Evolutionary conservation across 2,329 filamentous ascomycete genomes (phyloP).

Genomic region (Penicillium sp.): DNA sequence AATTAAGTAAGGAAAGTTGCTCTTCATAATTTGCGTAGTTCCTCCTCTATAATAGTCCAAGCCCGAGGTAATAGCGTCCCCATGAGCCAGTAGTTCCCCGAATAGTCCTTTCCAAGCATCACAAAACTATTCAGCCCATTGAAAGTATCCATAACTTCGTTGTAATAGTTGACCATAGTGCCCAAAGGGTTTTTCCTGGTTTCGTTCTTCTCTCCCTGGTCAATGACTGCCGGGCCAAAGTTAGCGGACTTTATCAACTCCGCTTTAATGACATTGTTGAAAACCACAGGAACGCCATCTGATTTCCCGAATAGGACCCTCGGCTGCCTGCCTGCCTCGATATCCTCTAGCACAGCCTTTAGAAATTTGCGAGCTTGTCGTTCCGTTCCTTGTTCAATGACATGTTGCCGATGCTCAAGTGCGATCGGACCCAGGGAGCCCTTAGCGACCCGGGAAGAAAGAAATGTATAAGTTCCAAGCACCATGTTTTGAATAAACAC

Average conservation of each 20-base stretch:
- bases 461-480: constrained; percentile 7
- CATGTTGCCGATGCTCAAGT: constrained; percentile 1
- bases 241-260: constrained; percentile 8
- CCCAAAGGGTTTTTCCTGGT: constrained; percentile 8
- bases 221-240: constrained; percentile 7
- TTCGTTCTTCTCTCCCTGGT: constrained; percentile 3
- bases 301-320: constrained; percentile 6
- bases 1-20: no score
- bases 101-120: constrained; percentile 12
- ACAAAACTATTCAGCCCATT: constrained; percentile 6
- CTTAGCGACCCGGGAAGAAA: constrained; percentile 1
- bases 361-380: constrained; percentile 5
- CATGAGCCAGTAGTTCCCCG: constrained; percentile 11
- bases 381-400: constrained; percentile 4
- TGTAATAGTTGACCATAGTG: constrained; percentile 11
- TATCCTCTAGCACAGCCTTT: constrained; percentile 1
- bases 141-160: constrained; percentile 6
- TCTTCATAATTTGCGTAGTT: neutral
- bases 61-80: constrained; percentile 7
- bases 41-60: constrained; percentile 10
- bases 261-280: constrained; percentile 13
- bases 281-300: neutral
- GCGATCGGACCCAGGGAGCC: constrained; percentile 4
- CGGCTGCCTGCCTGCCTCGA: constrained; percentile 1
- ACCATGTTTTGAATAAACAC: constrained; percentile 12